Conservation (phyloP, 495 filamentous ascomycete species). For the Hypoxylon lenormandii region DNA sequence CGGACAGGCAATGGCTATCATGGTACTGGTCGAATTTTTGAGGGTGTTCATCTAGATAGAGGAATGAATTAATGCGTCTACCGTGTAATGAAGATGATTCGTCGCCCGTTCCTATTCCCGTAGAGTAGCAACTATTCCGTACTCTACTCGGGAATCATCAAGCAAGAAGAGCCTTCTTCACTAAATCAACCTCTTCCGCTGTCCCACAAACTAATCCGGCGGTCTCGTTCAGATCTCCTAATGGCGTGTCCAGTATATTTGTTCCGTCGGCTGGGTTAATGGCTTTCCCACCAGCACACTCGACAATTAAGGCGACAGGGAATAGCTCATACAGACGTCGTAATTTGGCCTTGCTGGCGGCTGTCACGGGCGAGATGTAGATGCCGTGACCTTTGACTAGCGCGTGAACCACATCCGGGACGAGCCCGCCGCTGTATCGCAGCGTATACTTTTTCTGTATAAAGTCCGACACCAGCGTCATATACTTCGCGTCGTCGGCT, state of each 20-base stretch:
- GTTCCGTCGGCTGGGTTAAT: constrained; percentile 57
- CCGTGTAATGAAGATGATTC: not conserved
- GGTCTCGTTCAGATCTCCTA: constrained; percentile 59
- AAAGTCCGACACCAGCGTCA: constrained; percentile 56
- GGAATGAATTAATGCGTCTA: not conserved
- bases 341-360: constrained; percentile 61
- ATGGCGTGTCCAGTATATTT: constrained; percentile 52
- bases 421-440: constrained; percentile 65
- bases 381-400: constrained; percentile 66
- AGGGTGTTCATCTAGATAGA: constrained; percentile 63
- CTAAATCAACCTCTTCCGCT: constrained; percentile 58
- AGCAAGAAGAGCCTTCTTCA: constrained; percentile 40
- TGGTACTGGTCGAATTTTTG: constrained; percentile 75
- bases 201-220: constrained; percentile 64
- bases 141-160: not conserved
- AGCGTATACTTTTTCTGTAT: constrained; percentile 61
- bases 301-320: constrained; percentile 64
- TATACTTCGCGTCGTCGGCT: constrained; percentile 57
- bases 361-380: constrained; percentile 63
- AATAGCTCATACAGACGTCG: constrained; percentile 63
- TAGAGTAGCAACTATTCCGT: not conserved
- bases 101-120: not conserved
- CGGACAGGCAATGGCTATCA: constrained; percentile 81
- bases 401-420: constrained; percentile 66
- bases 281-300: constrained; percentile 64